Percentiles rank a stretch among this genome's conserved stretches.
These are phyloP conservation scores for Vigna mungo DNA, from an alignment of 306 rosid species.

Conservation along the genomic window DNA sequence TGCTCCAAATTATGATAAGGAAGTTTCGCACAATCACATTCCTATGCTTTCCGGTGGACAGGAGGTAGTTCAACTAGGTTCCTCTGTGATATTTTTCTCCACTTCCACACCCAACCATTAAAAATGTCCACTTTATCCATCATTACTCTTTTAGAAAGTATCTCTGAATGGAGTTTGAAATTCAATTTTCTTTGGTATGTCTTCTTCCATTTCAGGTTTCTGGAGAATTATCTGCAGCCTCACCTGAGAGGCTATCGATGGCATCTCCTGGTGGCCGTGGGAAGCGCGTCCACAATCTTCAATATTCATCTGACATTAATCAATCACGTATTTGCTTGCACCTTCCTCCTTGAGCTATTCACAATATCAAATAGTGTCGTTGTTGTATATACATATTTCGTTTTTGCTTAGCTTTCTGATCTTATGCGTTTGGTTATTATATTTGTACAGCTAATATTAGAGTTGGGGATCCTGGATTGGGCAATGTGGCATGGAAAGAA, in stretches of 20 bases:
- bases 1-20: conserved; percentile 78
- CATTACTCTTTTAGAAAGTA: not conserved
- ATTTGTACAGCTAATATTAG: conserved; percentile 72
- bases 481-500: conserved; percentile 99
- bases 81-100: conserved; percentile 10
- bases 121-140: conserved; percentile 8
- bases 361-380: conserved; percentile 1
- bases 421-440: conserved; percentile 37
- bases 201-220: conserved; percentile 64
- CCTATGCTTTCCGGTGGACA: conserved; percentile 63
- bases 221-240: conserved; percentile 95
- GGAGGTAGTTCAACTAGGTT: conserved; percentile 65
- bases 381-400: conserved; percentile 12
- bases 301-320: conserved; percentile 73
- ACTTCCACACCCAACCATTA: not conserved
- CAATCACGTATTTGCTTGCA: conserved; percentile 68
- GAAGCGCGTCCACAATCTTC: conserved; percentile 70
- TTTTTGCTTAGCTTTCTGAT: conserved; percentile 30
- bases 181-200: conserved; percentile 3
- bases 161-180: conserved; percentile 6
- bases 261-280: conserved; percentile 85
- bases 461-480: conserved; percentile 78
- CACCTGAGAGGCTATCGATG: conserved; percentile 88
- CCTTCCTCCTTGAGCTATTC: conserved; percentile 13
- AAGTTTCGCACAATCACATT: conserved; percentile 77